These are phyloP conservation scores for Xerocomus alliaceus DNA, from an alignment of 1,284 basidiomycete genomes.

Conservation along the genomic window DNA sequence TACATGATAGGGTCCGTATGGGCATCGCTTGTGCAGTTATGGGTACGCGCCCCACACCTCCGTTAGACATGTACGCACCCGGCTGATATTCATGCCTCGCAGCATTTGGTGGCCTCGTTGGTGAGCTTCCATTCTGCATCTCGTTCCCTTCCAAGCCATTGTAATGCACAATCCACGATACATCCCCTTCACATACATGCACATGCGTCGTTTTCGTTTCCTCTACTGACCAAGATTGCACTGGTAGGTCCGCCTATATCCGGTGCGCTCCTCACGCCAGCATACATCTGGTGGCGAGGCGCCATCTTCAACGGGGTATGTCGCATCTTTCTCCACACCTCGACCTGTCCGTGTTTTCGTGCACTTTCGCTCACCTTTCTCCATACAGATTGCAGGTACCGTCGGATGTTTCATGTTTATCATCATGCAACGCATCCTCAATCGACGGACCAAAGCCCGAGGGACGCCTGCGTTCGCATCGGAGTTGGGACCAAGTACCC, in stretches of 20 bases:
- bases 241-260: slow-evolving; percentile 39
- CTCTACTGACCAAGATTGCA: neutral
- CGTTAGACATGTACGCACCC: neutral
- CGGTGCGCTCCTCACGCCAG: slow-evolving; percentile 35
- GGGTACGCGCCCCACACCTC: slow-evolving; percentile 24
- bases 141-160: no score
- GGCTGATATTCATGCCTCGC: neutral
- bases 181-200: no score
- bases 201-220: neutral
- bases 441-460: slow-evolving; percentile 10
- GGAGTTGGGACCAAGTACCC: neutral
- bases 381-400: slow-evolving; percentile 22
- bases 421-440: slow-evolving; percentile 35
- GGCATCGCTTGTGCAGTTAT: slow-evolving; percentile 36
- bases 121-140: slow-evolving; percentile 18
- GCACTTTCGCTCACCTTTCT: no score
- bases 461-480: neutral
- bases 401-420: slow-evolving; percentile 40
- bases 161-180: no score
- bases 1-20: slow-evolving; percentile 36
- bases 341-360: no score
- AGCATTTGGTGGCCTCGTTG: slow-evolving; percentile 39
- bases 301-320: slow-evolving; percentile 41
- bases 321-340: neutral
- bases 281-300: slow-evolving; percentile 41